A percentile compares a stretch with the other conserved stretches of the same genome.
Evolutionary conservation across 176 grass and related monocot genomes (phyloP).

Genomic region (Cenchrus purpureus): DNA sequence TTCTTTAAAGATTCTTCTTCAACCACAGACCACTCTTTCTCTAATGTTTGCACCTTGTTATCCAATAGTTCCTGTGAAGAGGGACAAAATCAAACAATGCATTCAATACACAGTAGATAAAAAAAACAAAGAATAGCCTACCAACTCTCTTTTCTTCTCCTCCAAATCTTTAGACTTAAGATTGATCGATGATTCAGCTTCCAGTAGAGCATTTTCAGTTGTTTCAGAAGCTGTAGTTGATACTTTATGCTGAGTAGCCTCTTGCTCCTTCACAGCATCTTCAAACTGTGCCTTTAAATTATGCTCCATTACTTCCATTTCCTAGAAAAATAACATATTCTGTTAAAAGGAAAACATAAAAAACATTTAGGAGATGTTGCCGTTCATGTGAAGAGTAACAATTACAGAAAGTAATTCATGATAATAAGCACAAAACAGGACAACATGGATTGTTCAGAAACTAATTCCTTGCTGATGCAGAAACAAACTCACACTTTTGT

Average conservation of each 20-base stretch:
- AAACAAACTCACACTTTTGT: neutral
- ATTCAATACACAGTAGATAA: constrained; percentile 24
- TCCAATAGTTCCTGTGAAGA: constrained; percentile 64
- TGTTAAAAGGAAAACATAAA: neutral
- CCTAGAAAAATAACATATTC: constrained; percentile 41
- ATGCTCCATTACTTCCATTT: constrained; percentile 62
- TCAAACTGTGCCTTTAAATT: constrained; percentile 70
- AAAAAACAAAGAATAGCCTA: constrained; percentile 34
- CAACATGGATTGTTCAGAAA: neutral
- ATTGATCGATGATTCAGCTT: constrained; percentile 54
- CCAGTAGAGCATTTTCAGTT: constrained; percentile 51
- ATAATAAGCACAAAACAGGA: neutral
- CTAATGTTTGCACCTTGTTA: constrained; percentile 67
- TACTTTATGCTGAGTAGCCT: constrained; percentile 50
- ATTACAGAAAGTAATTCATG: neutral
- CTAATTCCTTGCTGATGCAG: neutral
- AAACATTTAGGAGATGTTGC: neutral
- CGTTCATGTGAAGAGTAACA: constrained; percentile 4
- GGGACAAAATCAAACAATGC: neutral
- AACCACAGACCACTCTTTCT: constrained; percentile 68
- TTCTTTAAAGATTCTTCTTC: constrained; percentile 84
- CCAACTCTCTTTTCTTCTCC: constrained; percentile 76
- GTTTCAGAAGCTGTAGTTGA: constrained; percentile 49
- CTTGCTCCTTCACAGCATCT: constrained; percentile 58
- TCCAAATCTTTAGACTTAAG: constrained; percentile 76